Evolutionary conservation across 345 rosid genomes (phyloP).

Genomic region (Melaleuca quinquenervia): DNA sequence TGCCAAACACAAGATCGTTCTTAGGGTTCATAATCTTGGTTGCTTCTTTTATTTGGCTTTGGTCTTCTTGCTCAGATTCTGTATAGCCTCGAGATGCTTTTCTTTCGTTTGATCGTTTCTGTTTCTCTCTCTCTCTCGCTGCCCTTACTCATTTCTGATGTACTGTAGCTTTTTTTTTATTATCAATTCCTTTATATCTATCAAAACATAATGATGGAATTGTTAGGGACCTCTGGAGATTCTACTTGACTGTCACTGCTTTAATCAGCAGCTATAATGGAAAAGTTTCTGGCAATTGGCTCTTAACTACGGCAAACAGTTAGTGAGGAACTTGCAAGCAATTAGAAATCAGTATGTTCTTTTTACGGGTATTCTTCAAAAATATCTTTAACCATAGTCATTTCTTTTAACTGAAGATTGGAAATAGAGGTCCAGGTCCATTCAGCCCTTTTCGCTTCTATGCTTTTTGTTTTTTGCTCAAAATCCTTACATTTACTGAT

Average conservation of each 20-base stretch:
- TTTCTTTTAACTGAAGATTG: not conserved
- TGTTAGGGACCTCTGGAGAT: not conserved
- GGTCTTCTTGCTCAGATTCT: not conserved
- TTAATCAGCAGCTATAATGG: not conserved
- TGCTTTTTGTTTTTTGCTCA: not conserved
- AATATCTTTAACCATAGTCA: not conserved
- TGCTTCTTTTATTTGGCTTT: not conserved
- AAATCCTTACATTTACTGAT: not conserved
- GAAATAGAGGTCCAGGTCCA: not conserved
- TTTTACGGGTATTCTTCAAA: not conserved
- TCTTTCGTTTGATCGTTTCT: not conserved
- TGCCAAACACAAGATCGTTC: not conserved
- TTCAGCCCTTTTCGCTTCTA: not conserved
- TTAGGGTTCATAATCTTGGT: not conserved
- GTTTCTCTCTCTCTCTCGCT: not conserved
- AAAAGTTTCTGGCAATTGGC: not conserved
- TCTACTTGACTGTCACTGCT: not conserved
- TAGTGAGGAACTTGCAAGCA: not conserved
- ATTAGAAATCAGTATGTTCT: not conserved
- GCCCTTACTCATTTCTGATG: not conserved
- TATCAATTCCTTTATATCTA: not conserved
- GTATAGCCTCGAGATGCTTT: not conserved
- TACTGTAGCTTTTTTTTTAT: not conserved
- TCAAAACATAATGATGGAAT: not conserved
- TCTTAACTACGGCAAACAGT: not conserved